These are phyloP conservation scores for Leccinum incarnatum DNA, from an alignment of 768 basidiomycete species.

Conservation along the genomic window DNA sequence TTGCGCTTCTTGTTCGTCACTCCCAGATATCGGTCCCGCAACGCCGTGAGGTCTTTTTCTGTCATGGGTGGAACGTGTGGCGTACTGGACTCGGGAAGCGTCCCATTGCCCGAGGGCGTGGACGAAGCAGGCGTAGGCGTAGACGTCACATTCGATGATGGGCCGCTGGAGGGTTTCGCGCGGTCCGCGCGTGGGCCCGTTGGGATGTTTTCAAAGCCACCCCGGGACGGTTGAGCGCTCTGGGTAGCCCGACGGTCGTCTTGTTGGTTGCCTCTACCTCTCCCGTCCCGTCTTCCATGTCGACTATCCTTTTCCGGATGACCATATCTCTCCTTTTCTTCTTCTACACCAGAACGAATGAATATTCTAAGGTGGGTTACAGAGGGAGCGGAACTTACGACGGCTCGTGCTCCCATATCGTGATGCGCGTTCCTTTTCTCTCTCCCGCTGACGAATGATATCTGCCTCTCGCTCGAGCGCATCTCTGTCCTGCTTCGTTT, in stretches of 20 bases:
- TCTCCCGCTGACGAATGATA: conserved; percentile 53
- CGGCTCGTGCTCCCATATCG: conserved; percentile 41
- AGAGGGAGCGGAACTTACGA: conserved; percentile 20
- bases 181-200: conserved; percentile 84
- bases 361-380: neutral
- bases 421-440: conserved; percentile 33
- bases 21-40: conserved; percentile 93
- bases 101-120: conserved; percentile 21
- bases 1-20: conserved; percentile 93
- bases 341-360: conserved; percentile 36
- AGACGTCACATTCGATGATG: conserved; percentile 39
- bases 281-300: conserved; percentile 40
- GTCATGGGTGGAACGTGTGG: conserved; percentile 66
- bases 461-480: conserved; percentile 75
- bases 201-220: conserved; percentile 67
- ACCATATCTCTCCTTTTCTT: conserved; percentile 46
- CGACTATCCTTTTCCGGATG: conserved; percentile 50
- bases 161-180: conserved; percentile 36
- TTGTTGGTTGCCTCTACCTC: conserved; percentile 36
- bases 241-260: conserved; percentile 37
- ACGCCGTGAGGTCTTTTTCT: conserved; percentile 73
- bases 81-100: conserved; percentile 38
- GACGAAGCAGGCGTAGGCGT: conserved; percentile 58
- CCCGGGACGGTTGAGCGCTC: conserved; percentile 35
- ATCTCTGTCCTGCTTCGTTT: conserved; percentile 58